These are phyloP conservation scores for Vitis hybrid DNA, from an alignment of 177 flowering plant genomes.

Conservation along the genomic window DNA sequence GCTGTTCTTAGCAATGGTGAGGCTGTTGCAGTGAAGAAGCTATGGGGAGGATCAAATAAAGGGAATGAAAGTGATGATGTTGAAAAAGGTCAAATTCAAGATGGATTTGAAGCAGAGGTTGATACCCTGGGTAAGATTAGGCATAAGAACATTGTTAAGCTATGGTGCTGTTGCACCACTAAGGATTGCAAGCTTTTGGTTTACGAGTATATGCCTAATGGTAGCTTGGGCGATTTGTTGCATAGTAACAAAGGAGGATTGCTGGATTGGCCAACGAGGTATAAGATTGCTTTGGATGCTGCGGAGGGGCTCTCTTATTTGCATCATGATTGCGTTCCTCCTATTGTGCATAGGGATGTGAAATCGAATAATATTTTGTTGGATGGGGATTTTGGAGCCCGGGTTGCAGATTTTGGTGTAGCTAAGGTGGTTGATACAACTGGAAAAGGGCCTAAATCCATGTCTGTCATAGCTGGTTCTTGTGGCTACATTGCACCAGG, in stretches of 20 bases:
- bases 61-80: conserved; percentile 36
- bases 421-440: conserved; percentile 65
- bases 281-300: conserved; percentile 60
- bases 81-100: conserved; percentile 42
- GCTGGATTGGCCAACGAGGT: conserved; percentile 69
- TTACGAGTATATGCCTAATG: conserved; percentile 81
- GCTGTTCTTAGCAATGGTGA: conserved; percentile 56
- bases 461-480: conserved; percentile 81
- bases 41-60: conserved; percentile 48
- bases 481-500: conserved; percentile 87
- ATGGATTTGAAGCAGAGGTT: conserved; percentile 69
- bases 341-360: conserved; percentile 81
- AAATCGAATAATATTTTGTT: conserved; percentile 73
- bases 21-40: conserved; percentile 68
- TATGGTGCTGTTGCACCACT: conserved; percentile 75
- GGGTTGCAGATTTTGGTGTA: conserved; percentile 78
- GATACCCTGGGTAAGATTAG: conserved; percentile 75
- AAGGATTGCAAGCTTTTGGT: conserved; percentile 70
- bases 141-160: conserved; percentile 77
- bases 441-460: conserved; percentile 55
- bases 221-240: conserved; percentile 74
- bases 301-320: conserved; percentile 79
- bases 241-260: conserved; percentile 64
- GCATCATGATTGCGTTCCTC: conserved; percentile 79
- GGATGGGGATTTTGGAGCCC: conserved; percentile 65